These are phyloP conservation scores for Aspergillus transmontanensis DNA, from an alignment of 2,329 filamentous ascomycete species.

Conservation along the genomic window DNA sequence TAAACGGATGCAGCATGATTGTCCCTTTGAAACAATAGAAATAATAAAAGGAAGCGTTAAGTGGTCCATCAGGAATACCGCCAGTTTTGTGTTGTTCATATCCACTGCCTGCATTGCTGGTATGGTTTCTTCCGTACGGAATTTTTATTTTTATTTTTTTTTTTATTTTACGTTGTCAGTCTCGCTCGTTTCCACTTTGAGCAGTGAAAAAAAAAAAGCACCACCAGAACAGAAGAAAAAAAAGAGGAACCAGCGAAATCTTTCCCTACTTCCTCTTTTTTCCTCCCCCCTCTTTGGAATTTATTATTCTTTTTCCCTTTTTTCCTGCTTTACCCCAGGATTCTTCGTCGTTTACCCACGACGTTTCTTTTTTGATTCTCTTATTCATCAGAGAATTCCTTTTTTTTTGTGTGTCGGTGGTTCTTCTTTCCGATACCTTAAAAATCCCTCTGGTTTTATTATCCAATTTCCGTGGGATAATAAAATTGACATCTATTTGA, in stretches of 20 bases:
- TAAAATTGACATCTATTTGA: constrained; percentile 20
- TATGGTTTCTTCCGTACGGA: not conserved
- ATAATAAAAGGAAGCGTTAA: not conserved
- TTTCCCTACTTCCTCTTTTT: constrained; percentile 12
- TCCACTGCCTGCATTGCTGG: not conserved
- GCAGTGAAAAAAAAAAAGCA: not conserved
- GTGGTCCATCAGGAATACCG: not conserved
- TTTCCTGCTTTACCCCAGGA: constrained; percentile 19
- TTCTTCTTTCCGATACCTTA: constrained; percentile 17
- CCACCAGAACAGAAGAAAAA: constrained; percentile 3
- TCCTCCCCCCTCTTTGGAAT: constrained; percentile 16
- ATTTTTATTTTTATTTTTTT: not conserved
- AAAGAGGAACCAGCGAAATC: constrained; percentile 4
- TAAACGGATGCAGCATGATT: not conserved
- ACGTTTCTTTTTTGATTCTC: constrained; percentile 14
- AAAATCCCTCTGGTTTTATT: constrained; percentile 7
- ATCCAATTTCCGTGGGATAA: constrained; percentile 17
- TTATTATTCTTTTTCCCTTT: constrained; percentile 17
- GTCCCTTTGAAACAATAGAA: not conserved
- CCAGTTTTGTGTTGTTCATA: not conserved
- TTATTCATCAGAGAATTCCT: constrained; percentile 1
- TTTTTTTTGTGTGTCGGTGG: constrained; percentile 17
- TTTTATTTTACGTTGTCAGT: not conserved
- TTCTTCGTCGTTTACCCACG: constrained; percentile 25
- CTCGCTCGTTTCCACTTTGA: not conserved